Base-by-base conservation (phyloP, 1,284 basidiomycete genomes). In the Sporisorium sorghi region DNA sequence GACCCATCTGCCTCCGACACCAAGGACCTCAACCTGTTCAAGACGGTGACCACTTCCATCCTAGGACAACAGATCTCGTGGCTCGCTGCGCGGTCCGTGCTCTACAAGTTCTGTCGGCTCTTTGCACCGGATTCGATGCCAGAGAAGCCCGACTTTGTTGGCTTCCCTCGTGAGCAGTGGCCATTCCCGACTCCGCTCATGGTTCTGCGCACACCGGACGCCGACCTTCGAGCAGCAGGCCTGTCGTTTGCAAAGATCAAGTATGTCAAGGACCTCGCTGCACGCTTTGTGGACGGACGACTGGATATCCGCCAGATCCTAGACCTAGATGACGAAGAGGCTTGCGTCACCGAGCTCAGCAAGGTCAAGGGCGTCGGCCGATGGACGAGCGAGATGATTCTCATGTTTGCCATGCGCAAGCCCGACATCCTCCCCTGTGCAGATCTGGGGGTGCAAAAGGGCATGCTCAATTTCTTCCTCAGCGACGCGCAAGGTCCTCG, bases 31-130 rank as follows among this genome's bases (percentile, higher is more conserved):
- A 78, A 83, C 43, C 69, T 80, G 15, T 84, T 84, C 67, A 69
- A 73, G 49, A 78, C 76, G 19, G 86, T 93, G 19, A 88, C 88
- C 33, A 89, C 88, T 2, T 90, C 89, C 33, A 92, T 93, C 64
- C 85, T 93, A 3, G 92, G 90, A 0, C 93, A 94, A 85, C 93
- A 97, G 85, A 94, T 97, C 42, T 93, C 92, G 0, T 95, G 92
- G 92, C 85, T 91, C 32, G 94, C 94, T 4, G 94, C 94, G 0
- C 88, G 91, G 39, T 90, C 92, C 5, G 93, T 97, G 56, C 89
- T 88, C n/a, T 91, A 93, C 84, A 90, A 88, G 62, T 97, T 97
- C 83, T 87, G 85, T 93, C 66, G 75, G 12, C 70, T 78, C 12
- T 84, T 83, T 39, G 65, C 44, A 30, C 59, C 76, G 3, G 67